phyloP scores from a whole-genome alignment of 164 flowering plant genomes.

The Piper betle region DNA sequence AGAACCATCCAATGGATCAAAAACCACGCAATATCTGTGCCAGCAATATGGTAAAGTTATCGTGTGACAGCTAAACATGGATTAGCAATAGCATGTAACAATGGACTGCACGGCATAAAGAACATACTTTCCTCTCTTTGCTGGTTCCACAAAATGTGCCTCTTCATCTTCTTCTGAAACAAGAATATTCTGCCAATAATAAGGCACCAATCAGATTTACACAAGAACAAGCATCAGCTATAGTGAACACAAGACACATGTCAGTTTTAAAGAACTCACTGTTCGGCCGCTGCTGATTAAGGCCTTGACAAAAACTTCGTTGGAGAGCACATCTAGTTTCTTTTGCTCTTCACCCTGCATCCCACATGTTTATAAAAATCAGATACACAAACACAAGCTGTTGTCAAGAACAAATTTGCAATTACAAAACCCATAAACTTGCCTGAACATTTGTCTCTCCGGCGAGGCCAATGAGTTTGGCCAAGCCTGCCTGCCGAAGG shows the following conservation, averaged over 20 bases:
- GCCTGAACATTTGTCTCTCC: conserved; percentile 95
- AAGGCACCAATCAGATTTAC: background rate
- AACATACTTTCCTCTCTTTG: conserved; percentile 72
- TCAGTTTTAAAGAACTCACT: conserved; percentile 27
- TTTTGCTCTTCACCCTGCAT: conserved; percentile 94
- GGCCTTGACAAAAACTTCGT: conserved; percentile 92
- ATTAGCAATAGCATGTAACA: no score
- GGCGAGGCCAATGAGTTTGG: conserved; percentile 91
- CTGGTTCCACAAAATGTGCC: conserved; percentile 72
- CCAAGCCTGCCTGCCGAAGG: conserved; percentile 88
- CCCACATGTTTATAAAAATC: background rate
- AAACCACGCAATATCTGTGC: conserved; percentile 72
- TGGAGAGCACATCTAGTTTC: conserved; percentile 93
- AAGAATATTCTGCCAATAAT: conserved; percentile 53
- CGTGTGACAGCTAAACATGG: background rate
- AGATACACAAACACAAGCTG: background rate
- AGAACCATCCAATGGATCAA: conserved; percentile 98
- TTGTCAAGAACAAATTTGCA: background rate
- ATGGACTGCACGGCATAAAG: conserved; percentile 6
- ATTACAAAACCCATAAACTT: conserved; percentile 6
- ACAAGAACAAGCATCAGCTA: no score
- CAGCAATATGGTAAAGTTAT: conserved; percentile 3
- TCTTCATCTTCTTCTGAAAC: conserved; percentile 99
- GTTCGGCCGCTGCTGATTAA: conserved; percentile 91
- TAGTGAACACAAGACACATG: background rate